phyloP scores from a whole-genome alignment of 2,329 filamentous ascomycete species.

The Cordyceps militaris region DNA sequence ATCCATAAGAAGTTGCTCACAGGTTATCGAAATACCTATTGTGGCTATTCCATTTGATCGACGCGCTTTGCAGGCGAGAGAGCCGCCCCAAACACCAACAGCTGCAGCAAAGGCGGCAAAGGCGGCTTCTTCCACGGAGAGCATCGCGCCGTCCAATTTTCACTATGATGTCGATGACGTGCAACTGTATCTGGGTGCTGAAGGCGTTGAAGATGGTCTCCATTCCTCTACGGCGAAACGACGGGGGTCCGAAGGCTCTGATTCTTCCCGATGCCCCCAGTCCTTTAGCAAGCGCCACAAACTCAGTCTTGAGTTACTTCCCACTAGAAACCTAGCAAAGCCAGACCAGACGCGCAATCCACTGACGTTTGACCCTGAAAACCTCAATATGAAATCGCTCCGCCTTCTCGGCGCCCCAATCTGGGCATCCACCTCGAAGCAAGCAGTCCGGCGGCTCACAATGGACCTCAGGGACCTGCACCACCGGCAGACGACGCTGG shows the following conservation, averaged over 20 bases:
- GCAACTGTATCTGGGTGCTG: not conserved
- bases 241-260: not conserved
- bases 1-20: not conserved
- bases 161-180: not conserved
- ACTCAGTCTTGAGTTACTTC: too few relatives aligned
- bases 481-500: conserved; percentile 53
- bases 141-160: not conserved
- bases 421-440: conserved; percentile 57
- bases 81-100: too few relatives aligned
- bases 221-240: not conserved
- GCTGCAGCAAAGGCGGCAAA: not conserved
- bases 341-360: not conserved
- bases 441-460: conserved; percentile 49
- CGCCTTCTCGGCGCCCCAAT: conserved; percentile 38
- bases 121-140: too few relatives aligned
- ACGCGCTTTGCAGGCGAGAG: not conserved
- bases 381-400: not conserved
- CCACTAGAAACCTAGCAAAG: not conserved
- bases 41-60: conserved; percentile 19
- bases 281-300: not conserved
- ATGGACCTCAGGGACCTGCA: conserved; percentile 56
- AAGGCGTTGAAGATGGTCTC: not conserved
- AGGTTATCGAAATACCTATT: conserved; percentile 19
- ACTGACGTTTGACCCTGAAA: not conserved
- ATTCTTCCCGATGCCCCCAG: not conserved